Percentiles rank a stretch among this genome's conserved stretches.
Evolutionary conservation across 768 basidiomycete genomes (phyloP).

Genomic region (Naganishia randhawae): DNA sequence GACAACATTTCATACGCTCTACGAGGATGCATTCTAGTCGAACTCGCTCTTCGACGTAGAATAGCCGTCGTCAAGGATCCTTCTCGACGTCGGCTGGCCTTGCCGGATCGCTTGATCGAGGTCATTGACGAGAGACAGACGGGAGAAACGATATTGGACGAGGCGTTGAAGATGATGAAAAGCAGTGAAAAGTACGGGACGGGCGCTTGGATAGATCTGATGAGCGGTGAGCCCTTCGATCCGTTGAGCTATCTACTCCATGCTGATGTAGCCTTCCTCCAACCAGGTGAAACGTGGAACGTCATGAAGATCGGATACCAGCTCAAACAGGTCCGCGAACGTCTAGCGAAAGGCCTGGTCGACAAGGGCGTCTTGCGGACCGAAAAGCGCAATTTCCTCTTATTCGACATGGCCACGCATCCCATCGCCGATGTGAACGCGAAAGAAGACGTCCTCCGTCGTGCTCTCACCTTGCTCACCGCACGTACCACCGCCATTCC

Average conservation of each 20-base stretch:
- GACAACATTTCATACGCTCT: conserved; percentile 99
- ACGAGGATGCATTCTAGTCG: conserved; percentile 95
- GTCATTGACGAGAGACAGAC: conserved; percentile 89
- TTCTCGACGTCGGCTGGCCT: conserved; percentile 65
- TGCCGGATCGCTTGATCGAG: conserved; percentile 80
- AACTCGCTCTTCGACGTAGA: conserved; percentile 88
- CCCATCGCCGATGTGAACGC: conserved; percentile 88
- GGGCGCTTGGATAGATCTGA: conserved; percentile 89
- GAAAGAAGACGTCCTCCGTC: conserved; percentile 76
- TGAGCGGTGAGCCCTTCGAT: conserved; percentile 67
- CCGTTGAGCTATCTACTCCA: too few relatives aligned
- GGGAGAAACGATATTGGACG: conserved; percentile 93
- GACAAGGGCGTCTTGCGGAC: conserved; percentile 99
- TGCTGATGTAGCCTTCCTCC: neutral
- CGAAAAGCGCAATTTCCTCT: conserved; percentile 95
- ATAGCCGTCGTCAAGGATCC: conserved; percentile 88
- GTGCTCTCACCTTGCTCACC: conserved; percentile 73
- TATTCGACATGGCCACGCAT: conserved; percentile 99
- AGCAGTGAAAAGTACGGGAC: conserved; percentile 68
- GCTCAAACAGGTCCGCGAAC: conserved; percentile 95
- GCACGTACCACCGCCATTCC: conserved; percentile 77
- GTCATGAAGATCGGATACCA: conserved; percentile 99
- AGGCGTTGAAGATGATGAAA: conserved; percentile 95
- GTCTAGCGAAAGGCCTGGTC: conserved; percentile 91
- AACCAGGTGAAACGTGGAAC: conserved; percentile 95